Evolutionary conservation across 345 rosid species (phyloP).

Genomic region (Salix udensis): DNA sequence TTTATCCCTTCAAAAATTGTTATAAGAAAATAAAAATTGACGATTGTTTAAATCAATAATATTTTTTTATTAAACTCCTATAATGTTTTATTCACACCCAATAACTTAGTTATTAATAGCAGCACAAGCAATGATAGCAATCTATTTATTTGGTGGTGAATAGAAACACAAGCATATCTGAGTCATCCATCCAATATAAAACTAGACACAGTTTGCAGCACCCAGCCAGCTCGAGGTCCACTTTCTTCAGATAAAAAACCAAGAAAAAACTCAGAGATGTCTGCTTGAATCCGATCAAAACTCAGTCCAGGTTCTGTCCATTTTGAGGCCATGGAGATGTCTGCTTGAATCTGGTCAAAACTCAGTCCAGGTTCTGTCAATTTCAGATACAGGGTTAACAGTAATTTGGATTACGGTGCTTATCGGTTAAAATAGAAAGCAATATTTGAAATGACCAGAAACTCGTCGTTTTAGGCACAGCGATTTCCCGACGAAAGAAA

Average conservation of each 20-base stretch:
- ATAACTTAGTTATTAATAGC: no score
- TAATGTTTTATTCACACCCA: no score
- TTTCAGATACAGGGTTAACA: no score
- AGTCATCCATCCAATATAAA: no score
- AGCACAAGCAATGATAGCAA: no score
- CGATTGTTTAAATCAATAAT: no score
- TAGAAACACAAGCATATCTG: not conserved
- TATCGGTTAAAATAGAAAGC: not conserved
- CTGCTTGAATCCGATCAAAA: not conserved
- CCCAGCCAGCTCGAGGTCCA: not conserved
- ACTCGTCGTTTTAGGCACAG: not conserved
- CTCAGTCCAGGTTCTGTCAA: not conserved
- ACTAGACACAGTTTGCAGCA: not conserved
- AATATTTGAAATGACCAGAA: not conserved
- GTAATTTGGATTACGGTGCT: not conserved
- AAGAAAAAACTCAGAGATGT: not conserved
- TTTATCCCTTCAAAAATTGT: no score
- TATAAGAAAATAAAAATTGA: no score
- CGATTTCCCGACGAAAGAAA: not conserved
- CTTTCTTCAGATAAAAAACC: not conserved
- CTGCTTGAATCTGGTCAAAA: not conserved
- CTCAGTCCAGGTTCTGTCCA: not conserved
- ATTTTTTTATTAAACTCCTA: no score
- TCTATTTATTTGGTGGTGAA: not conserved
- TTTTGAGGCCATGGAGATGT: not conserved